Evolutionary conservation across 805 yeast genomes (phyloP).

Genomic region (Candida nitratophila): DNA sequence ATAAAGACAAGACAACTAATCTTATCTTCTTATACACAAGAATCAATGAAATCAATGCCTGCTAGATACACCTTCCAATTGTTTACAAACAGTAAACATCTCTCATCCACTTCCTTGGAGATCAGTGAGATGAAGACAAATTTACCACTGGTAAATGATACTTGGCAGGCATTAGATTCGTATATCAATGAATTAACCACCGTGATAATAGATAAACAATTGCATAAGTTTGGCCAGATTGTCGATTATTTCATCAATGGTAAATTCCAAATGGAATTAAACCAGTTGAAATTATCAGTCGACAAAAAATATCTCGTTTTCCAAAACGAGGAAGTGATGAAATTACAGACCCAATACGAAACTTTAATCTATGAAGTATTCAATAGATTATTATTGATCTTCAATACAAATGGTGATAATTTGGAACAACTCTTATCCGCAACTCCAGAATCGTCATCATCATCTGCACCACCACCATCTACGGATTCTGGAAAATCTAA

Average conservation of each 20-base stretch:
- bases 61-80: constrained; percentile 19
- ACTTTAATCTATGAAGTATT: constrained; percentile 22
- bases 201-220: constrained; percentile 27
- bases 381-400: constrained; percentile 18
- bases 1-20: constrained; percentile 33
- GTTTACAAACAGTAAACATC: constrained; percentile 5
- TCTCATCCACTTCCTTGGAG: constrained; percentile 10
- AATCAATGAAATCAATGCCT: constrained; percentile 15
- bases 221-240: constrained; percentile 46
- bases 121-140: constrained; percentile 26
- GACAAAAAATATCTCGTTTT: constrained; percentile 5
- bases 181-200: constrained; percentile 29
- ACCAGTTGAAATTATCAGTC: constrained; percentile 15
- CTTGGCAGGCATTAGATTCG: constrained; percentile 47
- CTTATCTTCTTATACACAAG: constrained; percentile 25
- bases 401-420: constrained; percentile 28
- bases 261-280: constrained; percentile 27
- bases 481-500: neutral
- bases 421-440: constrained; percentile 21
- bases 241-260: constrained; percentile 50
- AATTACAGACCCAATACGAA: constrained; percentile 27
- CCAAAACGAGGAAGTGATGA: constrained; percentile 32
- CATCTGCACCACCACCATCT: neutral
- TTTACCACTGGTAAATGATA: constrained; percentile 46
- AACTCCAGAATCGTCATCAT: too few species aligned